Evolutionary conservation across 1,284 basidiomycete genomes (phyloP).

Genomic region (Stygiomarasmius scandens): DNA sequence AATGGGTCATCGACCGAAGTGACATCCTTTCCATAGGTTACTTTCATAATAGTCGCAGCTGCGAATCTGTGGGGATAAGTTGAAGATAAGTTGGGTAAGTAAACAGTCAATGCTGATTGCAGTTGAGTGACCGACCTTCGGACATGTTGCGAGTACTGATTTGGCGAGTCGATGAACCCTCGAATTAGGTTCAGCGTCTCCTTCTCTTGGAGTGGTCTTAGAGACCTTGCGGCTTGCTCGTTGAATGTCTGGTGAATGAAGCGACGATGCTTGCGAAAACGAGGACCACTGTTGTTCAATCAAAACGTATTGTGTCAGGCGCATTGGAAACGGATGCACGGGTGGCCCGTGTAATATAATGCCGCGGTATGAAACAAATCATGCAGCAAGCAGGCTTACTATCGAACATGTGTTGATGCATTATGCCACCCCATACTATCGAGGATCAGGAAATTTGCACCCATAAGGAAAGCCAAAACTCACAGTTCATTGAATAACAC

Average conservation of each 20-base stretch:
- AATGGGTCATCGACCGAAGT: slow-evolving; percentile 43
- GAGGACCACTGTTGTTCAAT: slow-evolving; percentile 44
- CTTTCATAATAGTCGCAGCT: slow-evolving; percentile 49
- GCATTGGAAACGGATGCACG: neutral
- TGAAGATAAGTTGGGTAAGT: neutral
- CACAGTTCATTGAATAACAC: slow-evolving; percentile 50
- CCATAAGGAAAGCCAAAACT: slow-evolving; percentile 16
- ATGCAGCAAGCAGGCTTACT: slow-evolving; percentile 32
- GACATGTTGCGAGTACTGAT: slow-evolving; percentile 42
- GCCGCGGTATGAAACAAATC: too few relatives aligned
- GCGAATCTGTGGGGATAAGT: slow-evolving; percentile 37
- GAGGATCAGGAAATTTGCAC: slow-evolving; percentile 1
- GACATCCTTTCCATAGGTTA: slow-evolving; percentile 49
- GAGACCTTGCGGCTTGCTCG: slow-evolving; percentile 38
- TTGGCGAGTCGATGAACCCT: slow-evolving; percentile 39
- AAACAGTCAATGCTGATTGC: neutral
- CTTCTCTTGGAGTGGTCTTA: slow-evolving; percentile 43
- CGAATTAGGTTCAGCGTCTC: slow-evolving; percentile 42
- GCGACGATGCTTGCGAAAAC: slow-evolving; percentile 51
- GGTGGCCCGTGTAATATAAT: neutral
- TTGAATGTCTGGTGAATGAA: slow-evolving; percentile 52
- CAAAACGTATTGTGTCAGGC: too few relatives aligned
- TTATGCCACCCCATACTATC: slow-evolving; percentile 50
- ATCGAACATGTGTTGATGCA: slow-evolving; percentile 46
- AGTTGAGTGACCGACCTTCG: slow-evolving; percentile 34